Percentiles rank a stretch among this genome's conserved stretches.
Conservation (phyloP, 2,329 filamentous ascomycete species). For the Didymella pinodella region DNA sequence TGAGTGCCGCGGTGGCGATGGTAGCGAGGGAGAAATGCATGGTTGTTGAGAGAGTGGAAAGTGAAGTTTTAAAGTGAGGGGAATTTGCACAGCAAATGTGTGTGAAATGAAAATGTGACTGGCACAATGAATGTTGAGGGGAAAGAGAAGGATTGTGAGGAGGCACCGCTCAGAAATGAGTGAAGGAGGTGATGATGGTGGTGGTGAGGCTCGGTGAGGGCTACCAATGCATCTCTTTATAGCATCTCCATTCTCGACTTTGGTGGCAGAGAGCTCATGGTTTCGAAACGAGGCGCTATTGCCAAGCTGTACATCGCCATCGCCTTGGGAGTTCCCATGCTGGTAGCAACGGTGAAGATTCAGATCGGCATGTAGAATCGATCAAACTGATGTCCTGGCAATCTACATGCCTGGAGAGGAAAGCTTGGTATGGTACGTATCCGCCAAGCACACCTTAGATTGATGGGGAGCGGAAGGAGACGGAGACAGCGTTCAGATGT, state of each 20-base stretch:
- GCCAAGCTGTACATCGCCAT: constrained; percentile 10
- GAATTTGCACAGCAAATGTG: constrained; percentile 34
- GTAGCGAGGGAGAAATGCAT: constrained; percentile 37
- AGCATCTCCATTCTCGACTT: constrained; percentile 7
- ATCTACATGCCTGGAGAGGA: neutral
- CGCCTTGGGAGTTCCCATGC: neutral
- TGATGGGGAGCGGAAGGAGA: neutral
- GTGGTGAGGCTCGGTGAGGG: constrained; percentile 12
- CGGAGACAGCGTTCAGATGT: neutral
- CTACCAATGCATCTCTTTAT: neutral
- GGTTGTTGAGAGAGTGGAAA: constrained; percentile 4
- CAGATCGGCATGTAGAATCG: constrained; percentile 5
- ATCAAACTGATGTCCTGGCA: constrained; percentile 15
- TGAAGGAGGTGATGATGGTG: constrained; percentile 22
- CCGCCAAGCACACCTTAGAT: constrained; percentile 2
- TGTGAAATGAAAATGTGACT: constrained; percentile 28
- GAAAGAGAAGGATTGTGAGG: constrained; percentile 9
- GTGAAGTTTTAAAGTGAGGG: constrained; percentile 5
- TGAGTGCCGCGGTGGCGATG: constrained; percentile 29
- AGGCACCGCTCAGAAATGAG: constrained; percentile 8
- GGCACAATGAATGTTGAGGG: constrained; percentile 28
- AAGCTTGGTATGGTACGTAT: constrained; percentile 12
- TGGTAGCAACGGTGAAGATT: neutral
- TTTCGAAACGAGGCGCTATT: neutral
- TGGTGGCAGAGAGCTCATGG: neutral